Percentiles rank a stretch among this genome's conserved stretches.
These are phyloP conservation scores for Bjerkandera adusta DNA, from an alignment of 1,284 basidiomycete species.

Conservation along the genomic window DNA sequence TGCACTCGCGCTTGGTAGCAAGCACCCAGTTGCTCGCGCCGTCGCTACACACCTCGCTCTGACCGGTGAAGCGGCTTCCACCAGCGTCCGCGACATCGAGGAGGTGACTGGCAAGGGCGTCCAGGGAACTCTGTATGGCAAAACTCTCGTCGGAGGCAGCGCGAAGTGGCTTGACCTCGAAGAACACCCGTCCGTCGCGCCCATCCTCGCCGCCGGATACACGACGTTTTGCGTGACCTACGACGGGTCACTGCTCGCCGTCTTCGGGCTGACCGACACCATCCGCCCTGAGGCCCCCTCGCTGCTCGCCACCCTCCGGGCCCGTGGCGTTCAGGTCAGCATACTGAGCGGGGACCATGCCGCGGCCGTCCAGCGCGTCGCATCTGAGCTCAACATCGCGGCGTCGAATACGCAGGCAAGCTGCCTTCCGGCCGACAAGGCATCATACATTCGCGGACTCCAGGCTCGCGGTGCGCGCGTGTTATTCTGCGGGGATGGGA, in stretches of 20 bases:
- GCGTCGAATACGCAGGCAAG: slow-evolving; percentile 41
- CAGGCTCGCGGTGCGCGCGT: slow-evolving; percentile 29
- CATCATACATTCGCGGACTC: slow-evolving; percentile 38
- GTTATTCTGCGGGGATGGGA: slow-evolving; percentile 45
- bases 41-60: slow-evolving; percentile 23
- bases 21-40: slow-evolving; percentile 35
- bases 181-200: slow-evolving; percentile 20
- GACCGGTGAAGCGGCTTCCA: neutral
- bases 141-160: slow-evolving; percentile 35
- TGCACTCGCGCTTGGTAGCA: slow-evolving; percentile 28
- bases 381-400: slow-evolving; percentile 37
- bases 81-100: slow-evolving; percentile 24
- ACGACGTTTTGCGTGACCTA: slow-evolving; percentile 37
- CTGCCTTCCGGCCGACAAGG: slow-evolving; percentile 51
- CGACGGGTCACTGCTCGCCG: slow-evolving; percentile 31
- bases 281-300: slow-evolving; percentile 42
- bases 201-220: slow-evolving; percentile 26
- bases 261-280: slow-evolving; percentile 48
- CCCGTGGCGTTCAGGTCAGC: slow-evolving; percentile 38
- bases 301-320: slow-evolving; percentile 37
- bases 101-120: slow-evolving; percentile 38
- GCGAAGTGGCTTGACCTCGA: slow-evolving; percentile 31
- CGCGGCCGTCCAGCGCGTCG: slow-evolving; percentile 47
- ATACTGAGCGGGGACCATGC: slow-evolving; percentile 57
- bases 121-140: slow-evolving; percentile 26